Percentiles rank a stretch among this genome's conserved stretches.
Evolutionary conservation across 2,329 filamentous ascomycete genomes (phyloP).

Genomic region (Hypoxylon sp.): DNA sequence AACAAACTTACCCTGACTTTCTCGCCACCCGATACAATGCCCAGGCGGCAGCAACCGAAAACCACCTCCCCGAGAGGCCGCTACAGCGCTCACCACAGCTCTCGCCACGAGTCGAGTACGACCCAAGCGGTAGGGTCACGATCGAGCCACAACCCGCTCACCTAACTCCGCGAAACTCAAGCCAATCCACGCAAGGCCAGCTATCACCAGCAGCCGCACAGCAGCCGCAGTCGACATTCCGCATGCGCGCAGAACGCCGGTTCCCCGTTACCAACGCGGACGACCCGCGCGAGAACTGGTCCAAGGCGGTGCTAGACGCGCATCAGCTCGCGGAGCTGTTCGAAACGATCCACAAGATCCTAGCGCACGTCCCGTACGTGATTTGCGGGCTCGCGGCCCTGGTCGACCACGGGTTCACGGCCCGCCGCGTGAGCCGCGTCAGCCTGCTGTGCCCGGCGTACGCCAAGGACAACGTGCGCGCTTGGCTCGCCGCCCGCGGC

Average conservation of each 20-base stretch:
- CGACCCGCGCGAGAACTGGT: constrained; percentile 31
- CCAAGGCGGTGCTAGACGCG: constrained; percentile 48
- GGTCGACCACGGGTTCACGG: constrained; percentile 59
- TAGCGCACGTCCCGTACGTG: constrained; percentile 63
- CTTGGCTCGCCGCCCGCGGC: constrained; percentile 59
- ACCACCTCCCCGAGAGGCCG: neutral
- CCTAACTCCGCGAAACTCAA: neutral
- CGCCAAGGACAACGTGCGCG: constrained; percentile 55
- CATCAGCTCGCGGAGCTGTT: constrained; percentile 58
- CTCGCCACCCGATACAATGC: constrained; percentile 35
- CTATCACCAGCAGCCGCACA: constrained; percentile 3
- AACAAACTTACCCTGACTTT: constrained; percentile 5
- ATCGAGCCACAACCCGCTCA: neutral
- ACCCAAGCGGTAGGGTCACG: neutral
- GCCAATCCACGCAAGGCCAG: constrained; percentile 1
- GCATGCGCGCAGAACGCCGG: neutral
- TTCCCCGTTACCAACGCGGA: neutral
- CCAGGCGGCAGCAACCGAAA: constrained; percentile 23
- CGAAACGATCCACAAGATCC: constrained; percentile 56
- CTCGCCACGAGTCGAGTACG: constrained; percentile 9
- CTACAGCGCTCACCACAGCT: neutral
- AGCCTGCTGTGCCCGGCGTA: constrained; percentile 60
- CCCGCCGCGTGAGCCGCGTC: constrained; percentile 53
- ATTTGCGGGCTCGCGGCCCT: constrained; percentile 64
- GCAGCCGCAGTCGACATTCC: neutral